A percentile compares a stretch with the other conserved stretches of the same genome.
Evolutionary conservation across 2,329 filamentous ascomycete species (phyloP).

Genomic region (Penicillium glabrum): DNA sequence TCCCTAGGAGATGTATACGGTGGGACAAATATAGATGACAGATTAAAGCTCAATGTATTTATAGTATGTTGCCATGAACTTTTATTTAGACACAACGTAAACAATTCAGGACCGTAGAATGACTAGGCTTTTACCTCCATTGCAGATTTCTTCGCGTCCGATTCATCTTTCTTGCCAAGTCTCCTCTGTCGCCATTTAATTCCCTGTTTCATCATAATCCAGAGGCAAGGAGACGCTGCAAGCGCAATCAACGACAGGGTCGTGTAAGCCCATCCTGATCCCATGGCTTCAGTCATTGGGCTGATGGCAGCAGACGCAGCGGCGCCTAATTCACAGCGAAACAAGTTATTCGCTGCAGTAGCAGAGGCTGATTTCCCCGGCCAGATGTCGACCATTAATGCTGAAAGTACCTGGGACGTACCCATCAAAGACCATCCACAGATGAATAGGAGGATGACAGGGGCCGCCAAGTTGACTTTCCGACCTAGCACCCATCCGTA

Average conservation of each 20-base stretch:
- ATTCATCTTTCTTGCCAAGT: constrained; percentile 3
- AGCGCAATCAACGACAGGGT: constrained; percentile 33
- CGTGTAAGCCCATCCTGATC: constrained; percentile 45
- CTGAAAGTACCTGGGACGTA: constrained; percentile 41
- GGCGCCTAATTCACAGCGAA: constrained; percentile 42
- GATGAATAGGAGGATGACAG: constrained; percentile 36
- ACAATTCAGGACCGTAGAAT: neutral
- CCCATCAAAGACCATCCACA: constrained; percentile 36
- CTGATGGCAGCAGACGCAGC: constrained; percentile 38
- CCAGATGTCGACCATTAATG: constrained; percentile 47
- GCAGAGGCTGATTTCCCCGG: constrained; percentile 37
- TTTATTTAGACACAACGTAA: neutral
- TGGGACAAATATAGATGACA: no score
- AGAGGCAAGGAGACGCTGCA: constrained; percentile 23
- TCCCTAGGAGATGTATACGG: no score
- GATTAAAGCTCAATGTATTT: neutral
- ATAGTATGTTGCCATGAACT: neutral
- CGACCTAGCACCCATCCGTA: constrained; percentile 39
- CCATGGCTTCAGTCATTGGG: constrained; percentile 40
- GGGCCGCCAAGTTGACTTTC: constrained; percentile 31
- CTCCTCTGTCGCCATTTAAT: constrained; percentile 29
- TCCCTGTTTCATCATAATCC: constrained; percentile 27
- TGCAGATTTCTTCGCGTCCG: neutral
- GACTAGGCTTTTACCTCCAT: neutral
- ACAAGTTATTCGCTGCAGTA: constrained; percentile 43